Evolutionary conservation across 495 filamentous ascomycete species (phyloP).

Genomic region (Neurospora sp.): DNA sequence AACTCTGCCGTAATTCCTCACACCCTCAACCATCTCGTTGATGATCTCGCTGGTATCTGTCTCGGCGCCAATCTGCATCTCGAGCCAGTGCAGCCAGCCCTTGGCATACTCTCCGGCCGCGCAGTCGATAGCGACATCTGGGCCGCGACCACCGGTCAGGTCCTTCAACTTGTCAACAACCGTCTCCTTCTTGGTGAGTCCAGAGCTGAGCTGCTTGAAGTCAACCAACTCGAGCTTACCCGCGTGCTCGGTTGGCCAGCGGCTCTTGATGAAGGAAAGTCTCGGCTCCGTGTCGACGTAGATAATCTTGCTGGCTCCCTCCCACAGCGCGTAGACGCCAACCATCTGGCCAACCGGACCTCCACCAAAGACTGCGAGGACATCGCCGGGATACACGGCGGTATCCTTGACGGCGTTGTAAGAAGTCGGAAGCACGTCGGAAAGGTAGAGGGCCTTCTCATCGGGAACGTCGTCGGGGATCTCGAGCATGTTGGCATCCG

Average conservation of each 20-base stretch:
- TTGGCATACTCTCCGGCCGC: slow-evolving; percentile 81
- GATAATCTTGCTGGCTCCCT: slow-evolving; percentile 69
- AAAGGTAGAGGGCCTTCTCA: slow-evolving; percentile 74
- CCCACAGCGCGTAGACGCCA: slow-evolving; percentile 58
- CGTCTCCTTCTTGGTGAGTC: slow-evolving; percentile 39
- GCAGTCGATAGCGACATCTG: slow-evolving; percentile 75
- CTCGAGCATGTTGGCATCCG: slow-evolving; percentile 72
- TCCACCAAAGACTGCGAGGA: slow-evolving; percentile 77
- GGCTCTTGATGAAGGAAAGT: slow-evolving; percentile 54
- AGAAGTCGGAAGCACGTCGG: slow-evolving; percentile 67
- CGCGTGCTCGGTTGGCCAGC: slow-evolving; percentile 38
- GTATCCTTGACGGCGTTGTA: slow-evolving; percentile 82
- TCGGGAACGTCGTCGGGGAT: slow-evolving; percentile 76
- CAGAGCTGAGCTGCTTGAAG: slow-evolving; percentile 36
- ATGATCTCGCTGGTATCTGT: slow-evolving; percentile 81
- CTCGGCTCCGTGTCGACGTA: slow-evolving; percentile 75
- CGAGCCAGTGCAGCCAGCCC: slow-evolving; percentile 69
- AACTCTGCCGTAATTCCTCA: slow-evolving; percentile 63
- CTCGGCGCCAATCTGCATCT: slow-evolving; percentile 63
- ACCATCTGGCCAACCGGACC: slow-evolving; percentile 76
- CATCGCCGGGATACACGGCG: slow-evolving; percentile 64
- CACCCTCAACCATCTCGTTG: slow-evolving; percentile 78
- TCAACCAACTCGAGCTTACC: slow-evolving; percentile 35
- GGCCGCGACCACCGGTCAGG: slow-evolving; percentile 53
- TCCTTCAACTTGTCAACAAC: slow-evolving; percentile 67